A percentile compares a stretch with the other conserved stretches of the same genome.
phyloP scores from a whole-genome alignment of 495 filamentous ascomycete species.

The Aspergillus leporis region DNA sequence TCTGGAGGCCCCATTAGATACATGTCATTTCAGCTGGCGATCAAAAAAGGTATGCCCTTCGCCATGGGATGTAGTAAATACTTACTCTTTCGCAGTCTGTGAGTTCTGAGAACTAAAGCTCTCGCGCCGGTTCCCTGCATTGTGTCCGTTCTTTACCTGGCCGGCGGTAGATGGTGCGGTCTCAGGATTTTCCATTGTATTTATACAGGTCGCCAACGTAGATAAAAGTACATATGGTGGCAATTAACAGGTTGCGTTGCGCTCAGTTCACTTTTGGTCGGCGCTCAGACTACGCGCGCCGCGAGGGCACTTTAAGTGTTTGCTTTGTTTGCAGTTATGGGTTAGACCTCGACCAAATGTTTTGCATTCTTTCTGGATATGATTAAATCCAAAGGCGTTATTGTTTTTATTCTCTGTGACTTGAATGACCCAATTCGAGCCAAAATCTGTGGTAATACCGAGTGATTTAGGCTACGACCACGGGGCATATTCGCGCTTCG shows the following conservation, averaged over 20 bases:
- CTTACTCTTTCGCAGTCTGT: conserved; percentile 86
- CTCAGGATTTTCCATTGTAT: conserved; percentile 14
- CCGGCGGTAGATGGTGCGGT: conserved; percentile 12
- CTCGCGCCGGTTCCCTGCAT: conserved; percentile 33
- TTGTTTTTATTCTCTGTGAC: no score
- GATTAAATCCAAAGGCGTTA: no score
- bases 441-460: no score
- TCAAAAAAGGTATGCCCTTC: not conserved
- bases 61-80: not conserved
- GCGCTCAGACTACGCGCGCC: conserved; percentile 8
- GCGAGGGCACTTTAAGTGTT: conserved; percentile 21
- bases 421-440: no score
- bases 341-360: not conserved
- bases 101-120: conserved; percentile 70
- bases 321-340: conserved; percentile 21
- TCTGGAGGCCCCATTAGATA: conserved; percentile 35
- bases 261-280: not conserved
- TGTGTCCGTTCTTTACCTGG: conserved; percentile 14
- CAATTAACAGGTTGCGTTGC: not conserved
- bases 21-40: not conserved
- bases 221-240: not conserved
- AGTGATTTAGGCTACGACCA: no score
- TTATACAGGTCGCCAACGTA: not conserved
- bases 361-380: no score
- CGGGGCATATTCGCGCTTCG: no score